Conservation (phyloP, 345 rosid species). For the Salix viminalis region DNA sequence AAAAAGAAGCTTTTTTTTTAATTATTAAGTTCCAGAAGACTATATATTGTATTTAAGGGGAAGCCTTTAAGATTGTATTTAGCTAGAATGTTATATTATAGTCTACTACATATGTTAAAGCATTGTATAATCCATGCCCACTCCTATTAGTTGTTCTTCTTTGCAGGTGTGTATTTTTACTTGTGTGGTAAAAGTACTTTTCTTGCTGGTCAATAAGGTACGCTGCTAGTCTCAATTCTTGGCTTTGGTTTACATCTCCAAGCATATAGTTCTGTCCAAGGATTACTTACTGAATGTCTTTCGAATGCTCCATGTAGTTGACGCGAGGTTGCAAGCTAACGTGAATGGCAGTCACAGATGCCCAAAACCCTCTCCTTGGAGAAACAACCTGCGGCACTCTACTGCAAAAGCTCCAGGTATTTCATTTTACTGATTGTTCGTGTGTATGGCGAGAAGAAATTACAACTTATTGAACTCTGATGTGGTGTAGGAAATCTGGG, state of each 20-base stretch:
- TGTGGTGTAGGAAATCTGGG: constrained; percentile 79
- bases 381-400: constrained; percentile 82
- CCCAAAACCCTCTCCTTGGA: constrained; percentile 71
- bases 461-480: constrained; percentile 2
- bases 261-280: neutral
- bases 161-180: constrained; percentile 18
- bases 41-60: neutral
- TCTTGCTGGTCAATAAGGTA: constrained; percentile 15
- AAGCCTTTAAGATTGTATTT: neutral
- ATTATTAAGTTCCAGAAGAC: neutral
- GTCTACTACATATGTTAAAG: neutral
- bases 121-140: neutral
- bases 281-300: neutral
- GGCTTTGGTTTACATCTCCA: neutral
- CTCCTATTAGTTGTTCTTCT: constrained; percentile 2
- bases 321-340: constrained; percentile 29
- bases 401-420: constrained; percentile 82
- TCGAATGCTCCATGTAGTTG: constrained; percentile 13
- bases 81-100: neutral
- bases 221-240: neutral
- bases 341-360: constrained; percentile 63
- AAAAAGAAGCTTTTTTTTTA: neutral
- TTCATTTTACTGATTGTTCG: neutral
- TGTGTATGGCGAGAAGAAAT: neutral
- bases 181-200: constrained; percentile 13